Base-by-base conservation (phyloP, 305 asterid species). In the Nicotiana rustica region DNA sequence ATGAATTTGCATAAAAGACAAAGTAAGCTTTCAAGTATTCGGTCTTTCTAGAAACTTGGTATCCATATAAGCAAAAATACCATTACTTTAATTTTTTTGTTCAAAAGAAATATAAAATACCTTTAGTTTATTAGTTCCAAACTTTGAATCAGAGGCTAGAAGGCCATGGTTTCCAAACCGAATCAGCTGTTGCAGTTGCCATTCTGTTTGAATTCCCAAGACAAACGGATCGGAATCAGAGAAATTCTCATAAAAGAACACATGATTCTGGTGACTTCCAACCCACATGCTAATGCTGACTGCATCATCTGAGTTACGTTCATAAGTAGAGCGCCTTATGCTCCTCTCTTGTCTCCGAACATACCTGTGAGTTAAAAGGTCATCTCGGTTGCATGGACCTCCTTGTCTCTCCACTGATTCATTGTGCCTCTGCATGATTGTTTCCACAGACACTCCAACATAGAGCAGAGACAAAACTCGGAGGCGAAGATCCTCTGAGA, bases 171-270 rank as follows among this genome's bases (percentile, higher is more conserved):
- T 92, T 15, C 99, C 98, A 70, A 93, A 96, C 62, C 90, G 92
- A 87, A 96, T 96, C 97, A 96, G 92, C 83, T 94, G 99, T 82
- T 96, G 99, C 90, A 96, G 89, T 89, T 96, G 99, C 99, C 99
- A 96, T 78, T 96, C 99, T 57, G 98, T 92, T 87, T 96, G 99
- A 86, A 96, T 94, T 44, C 99, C 99, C 86, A 96, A 86, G 81
- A 89, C 88, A 69, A 92, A 91, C 86, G 99, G 94, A 77, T 86
- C 94, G 19, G 97, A 90, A 87, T 93, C 95, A 68, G 97, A 93
- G 87, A 93, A 91, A 82, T 94, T 92, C 88, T 94, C 89, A 71
- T 91, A 93, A 88, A 90, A 96, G 96, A 96, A 96, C 80, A 96
- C 88, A 60, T 86, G 89, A 85, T 83, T 89, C 86, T 85, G 95